A percentile compares a stretch with the other conserved stretches of the same genome.
phyloP scores from a whole-genome alignment of 352 stramenopile species.

The Globisporangium canariense region DNA sequence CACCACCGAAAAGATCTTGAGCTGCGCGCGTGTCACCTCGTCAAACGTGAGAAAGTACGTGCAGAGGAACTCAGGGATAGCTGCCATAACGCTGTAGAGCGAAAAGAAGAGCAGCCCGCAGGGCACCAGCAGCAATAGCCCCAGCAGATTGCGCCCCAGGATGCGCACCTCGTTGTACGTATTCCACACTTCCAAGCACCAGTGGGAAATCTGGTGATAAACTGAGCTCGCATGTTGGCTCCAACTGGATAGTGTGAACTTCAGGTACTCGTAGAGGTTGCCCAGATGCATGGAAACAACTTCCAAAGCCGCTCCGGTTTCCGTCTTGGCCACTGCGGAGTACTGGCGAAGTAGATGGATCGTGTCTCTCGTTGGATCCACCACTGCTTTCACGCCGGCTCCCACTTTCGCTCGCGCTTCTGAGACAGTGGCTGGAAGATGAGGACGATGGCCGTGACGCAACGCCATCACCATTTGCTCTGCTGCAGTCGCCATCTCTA shows the following conservation, averaged over 20 bases:
- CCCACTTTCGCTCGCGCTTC: background rate
- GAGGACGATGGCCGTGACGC: constrained; percentile 2
- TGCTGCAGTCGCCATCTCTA: constrained; percentile 6
- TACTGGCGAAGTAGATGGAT: background rate
- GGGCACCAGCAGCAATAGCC: constrained; percentile 18
- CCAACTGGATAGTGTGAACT: background rate
- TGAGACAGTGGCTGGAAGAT: background rate
- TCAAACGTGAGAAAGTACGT: constrained; percentile 30
- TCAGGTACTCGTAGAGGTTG: background rate
- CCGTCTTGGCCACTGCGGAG: background rate
- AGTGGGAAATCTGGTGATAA: constrained; percentile 4
- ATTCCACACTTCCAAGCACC: constrained; percentile 18
- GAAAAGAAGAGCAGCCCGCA: constrained; percentile 25
- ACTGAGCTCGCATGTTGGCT: background rate
- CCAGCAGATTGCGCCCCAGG: constrained; percentile 24
- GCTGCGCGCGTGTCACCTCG: constrained; percentile 38
- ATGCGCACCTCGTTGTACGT: constrained; percentile 38
- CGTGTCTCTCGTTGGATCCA: background rate
- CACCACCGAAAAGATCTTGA: constrained; percentile 33
- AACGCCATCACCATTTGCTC: constrained; percentile 14
- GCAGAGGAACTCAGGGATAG: constrained; percentile 25
- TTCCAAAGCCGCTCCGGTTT: background rate
- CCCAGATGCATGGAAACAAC: background rate
- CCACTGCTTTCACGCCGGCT: background rate
- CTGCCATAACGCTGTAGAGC: constrained; percentile 27